Base-by-base conservation (phyloP, 805 yeast species). In the Pichia heedii region DNA sequence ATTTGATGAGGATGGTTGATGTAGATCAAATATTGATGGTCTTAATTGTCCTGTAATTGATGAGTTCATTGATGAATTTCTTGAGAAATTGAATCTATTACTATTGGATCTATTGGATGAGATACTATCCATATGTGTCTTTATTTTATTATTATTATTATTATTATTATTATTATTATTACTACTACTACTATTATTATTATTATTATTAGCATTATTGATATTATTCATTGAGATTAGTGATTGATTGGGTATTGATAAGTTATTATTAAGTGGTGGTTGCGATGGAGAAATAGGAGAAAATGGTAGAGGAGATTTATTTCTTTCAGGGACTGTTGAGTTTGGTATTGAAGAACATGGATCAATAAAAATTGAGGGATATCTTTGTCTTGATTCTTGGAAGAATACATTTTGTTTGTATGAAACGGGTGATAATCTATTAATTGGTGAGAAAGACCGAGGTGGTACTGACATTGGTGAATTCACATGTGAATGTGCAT, bases 311-410 rank as follows among this genome's bases (percentile, higher is more conserved):
- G 51, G 44, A 20, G 46, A 34, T 29, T 29, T 26, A 5, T 40
- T 30, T 9, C 40, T 29, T 22, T 36, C 44, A 19, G 42, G 21
- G 22, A 41, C 36, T 36, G 41, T 13, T 22, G 40, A 42, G 12
- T 18, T 36, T 13, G 71, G 70, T 3, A 54, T 65, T 1, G 74
- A 69, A 2, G 74, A 73, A 43, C 73, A 61, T 1, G 79, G 79
- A 49, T 74, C 79, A 42, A 64, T 59, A 29, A 70, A 62, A 33
- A 73, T 58, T 11, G 77, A 72, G 4, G 77, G 77, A 43, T 67
- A 63, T 48, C 79, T 55, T 30, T 62, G 70, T 41, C 72, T 58
- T 21, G 60, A 49, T 9, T 58, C 50, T 39, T 51, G 60, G 33
- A 54, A 57, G 4, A 57, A 53, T 21, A 56, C 56, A 34, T 45